Evolutionary conservation across 192 early-diverging fungal genomes (phyloP).

Genomic region (Coemansia sp.): DNA sequence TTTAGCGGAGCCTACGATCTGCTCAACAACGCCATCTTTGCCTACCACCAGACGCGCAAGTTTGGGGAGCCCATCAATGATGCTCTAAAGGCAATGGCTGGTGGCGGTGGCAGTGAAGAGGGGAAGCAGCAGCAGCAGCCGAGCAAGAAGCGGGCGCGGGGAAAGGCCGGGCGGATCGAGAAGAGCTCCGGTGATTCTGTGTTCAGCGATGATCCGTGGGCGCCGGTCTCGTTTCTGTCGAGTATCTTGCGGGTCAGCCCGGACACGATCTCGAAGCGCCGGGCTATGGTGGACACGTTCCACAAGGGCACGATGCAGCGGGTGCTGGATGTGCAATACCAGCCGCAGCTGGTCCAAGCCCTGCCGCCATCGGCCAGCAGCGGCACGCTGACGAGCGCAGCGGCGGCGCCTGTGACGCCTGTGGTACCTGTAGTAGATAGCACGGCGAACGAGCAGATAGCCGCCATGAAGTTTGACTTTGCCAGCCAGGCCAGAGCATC

Average conservation of each 20-base stretch:
- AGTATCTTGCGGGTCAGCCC: conserved; percentile 30
- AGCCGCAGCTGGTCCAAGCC: conserved; percentile 20
- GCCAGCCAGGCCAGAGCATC: neutral
- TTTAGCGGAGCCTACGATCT: conserved; percentile 47
- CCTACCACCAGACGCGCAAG: conserved; percentile 46
- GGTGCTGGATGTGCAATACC: conserved; percentile 27
- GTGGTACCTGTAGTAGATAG: neutral
- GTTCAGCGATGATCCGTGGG: conserved; percentile 35
- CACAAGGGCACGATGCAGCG: conserved; percentile 32
- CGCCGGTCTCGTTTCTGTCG: conserved; percentile 42
- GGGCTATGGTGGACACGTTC: conserved; percentile 13
- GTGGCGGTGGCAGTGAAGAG: too few species aligned
- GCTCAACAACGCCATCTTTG: conserved; percentile 43
- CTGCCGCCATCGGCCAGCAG: conserved; percentile 1
- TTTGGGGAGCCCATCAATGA: conserved; percentile 44
- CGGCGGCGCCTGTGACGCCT: neutral
- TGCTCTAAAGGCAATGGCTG: neutral
- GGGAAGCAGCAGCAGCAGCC: too few species aligned
- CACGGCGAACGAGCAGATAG: conserved; percentile 17
- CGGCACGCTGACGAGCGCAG: neutral
- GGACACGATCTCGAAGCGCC: conserved; percentile 8
- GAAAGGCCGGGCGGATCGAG: conserved; percentile 7
- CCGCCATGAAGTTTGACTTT: conserved; percentile 29
- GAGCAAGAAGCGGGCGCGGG: conserved; percentile 18
- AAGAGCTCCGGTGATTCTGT: neutral